Evolutionary conservation across 306 rosid genomes (phyloP).

Genomic region (Prunus persica): DNA sequence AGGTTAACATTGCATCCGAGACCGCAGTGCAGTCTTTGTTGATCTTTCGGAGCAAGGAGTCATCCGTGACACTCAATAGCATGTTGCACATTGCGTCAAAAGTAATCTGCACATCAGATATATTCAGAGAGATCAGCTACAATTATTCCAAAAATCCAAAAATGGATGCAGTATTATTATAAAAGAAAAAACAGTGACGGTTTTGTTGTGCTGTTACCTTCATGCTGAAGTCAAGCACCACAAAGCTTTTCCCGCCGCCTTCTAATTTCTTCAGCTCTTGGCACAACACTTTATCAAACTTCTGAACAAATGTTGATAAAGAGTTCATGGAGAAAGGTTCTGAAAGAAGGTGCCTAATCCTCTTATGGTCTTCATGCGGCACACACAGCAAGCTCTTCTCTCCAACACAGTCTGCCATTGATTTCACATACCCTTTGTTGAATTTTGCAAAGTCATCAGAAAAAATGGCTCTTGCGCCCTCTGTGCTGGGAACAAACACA

Average conservation of each 20-base stretch:
- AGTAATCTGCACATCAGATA: constrained; percentile 43
- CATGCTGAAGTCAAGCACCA: constrained; percentile 52
- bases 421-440: constrained; percentile 66
- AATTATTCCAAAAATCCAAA: neutral
- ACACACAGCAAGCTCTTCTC: constrained; percentile 56
- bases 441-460: constrained; percentile 58
- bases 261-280: constrained; percentile 46
- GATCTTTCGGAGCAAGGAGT: constrained; percentile 42
- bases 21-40: constrained; percentile 50
- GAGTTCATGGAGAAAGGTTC: constrained; percentile 69
- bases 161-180: neutral
- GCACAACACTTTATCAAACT: constrained; percentile 53
- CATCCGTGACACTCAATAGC: constrained; percentile 63
- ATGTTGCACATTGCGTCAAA: constrained; percentile 67
- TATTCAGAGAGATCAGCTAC: constrained; percentile 17
- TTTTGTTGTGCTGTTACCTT: constrained; percentile 31
- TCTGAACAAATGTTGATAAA: constrained; percentile 44
- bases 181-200: too few species aligned
- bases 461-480: constrained; percentile 60
- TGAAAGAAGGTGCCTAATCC: constrained; percentile 68
- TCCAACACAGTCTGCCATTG: constrained; percentile 75
- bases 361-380: constrained; percentile 51
- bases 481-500: constrained; percentile 60
- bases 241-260: constrained; percentile 47
- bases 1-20: constrained; percentile 57